Evolutionary conservation across 2,329 filamentous ascomycete species (phyloP).

Genomic region (Coccinonectria pachysandricola): DNA sequence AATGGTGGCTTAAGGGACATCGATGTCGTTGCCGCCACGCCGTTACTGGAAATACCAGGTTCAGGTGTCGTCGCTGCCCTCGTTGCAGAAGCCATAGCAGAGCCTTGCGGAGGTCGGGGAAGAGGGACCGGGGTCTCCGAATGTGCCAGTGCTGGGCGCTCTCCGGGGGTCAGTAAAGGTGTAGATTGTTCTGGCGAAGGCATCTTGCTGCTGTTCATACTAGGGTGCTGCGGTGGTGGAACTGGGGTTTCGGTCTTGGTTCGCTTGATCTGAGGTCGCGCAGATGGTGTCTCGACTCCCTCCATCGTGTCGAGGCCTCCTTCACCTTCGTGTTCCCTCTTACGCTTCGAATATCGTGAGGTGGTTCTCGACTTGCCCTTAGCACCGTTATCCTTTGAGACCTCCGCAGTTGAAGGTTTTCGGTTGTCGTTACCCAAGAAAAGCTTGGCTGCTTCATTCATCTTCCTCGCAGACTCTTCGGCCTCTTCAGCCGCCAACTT

Average conservation of each 20-base stretch:
- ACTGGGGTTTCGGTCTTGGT: conserved; percentile 49
- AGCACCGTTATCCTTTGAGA: conserved; percentile 17
- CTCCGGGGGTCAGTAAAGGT: conserved; percentile 12
- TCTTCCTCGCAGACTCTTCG: conserved; percentile 44
- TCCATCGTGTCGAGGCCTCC: conserved; percentile 20
- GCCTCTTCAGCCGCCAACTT: conserved; percentile 53
- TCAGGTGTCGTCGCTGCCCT: conserved; percentile 24
- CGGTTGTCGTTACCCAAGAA: conserved; percentile 27
- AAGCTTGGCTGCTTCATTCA: conserved; percentile 37
- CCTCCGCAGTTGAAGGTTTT: conserved; percentile 15
- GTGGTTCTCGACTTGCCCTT: conserved; percentile 20
- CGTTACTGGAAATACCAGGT: conserved; percentile 13
- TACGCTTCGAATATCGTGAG: conserved; percentile 33
- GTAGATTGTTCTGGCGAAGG: conserved; percentile 13
- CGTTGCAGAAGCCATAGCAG: conserved; percentile 15
- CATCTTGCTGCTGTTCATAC: conserved; percentile 19
- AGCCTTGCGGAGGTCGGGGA: conserved; percentile 22
- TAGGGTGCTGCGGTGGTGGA: conserved; percentile 32
- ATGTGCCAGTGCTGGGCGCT: conserved; percentile 12
- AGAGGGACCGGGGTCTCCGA: conserved; percentile 34
- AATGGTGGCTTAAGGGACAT: conserved; percentile 22
- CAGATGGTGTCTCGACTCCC: conserved; percentile 17
- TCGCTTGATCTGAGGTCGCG: conserved; percentile 37
- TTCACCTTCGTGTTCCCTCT: conserved; percentile 30
- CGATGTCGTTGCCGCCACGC: conserved; percentile 16